Conservation (phyloP, 225 moss, liverwort and hornwort genomes). For the Lunularia cruciata region DNA sequence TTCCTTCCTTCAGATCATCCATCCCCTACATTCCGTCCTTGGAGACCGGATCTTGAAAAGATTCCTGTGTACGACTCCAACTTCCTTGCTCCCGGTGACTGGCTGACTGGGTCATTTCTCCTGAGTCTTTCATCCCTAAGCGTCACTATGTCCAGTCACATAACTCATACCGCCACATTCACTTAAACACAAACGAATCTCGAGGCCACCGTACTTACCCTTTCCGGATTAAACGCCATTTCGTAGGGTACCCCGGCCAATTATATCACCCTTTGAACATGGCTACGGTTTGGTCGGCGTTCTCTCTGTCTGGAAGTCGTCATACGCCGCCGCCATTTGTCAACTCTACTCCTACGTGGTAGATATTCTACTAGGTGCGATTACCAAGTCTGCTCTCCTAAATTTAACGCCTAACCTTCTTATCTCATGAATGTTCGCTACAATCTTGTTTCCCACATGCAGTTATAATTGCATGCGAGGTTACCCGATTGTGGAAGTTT, state of each 20-base stretch:
- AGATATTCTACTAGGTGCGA: too few relatives aligned
- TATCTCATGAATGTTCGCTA: too few relatives aligned
- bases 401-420: too few relatives aligned
- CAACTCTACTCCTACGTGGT: neutral
- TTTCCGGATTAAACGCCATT: neutral
- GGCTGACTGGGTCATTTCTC: too few relatives aligned
- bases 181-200: too few relatives aligned
- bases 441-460: too few relatives aligned
- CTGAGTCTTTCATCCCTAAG: neutral
- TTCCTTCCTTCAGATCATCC: neutral
- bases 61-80: neutral
- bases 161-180: neutral
- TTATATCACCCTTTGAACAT: neutral
- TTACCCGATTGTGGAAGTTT: too few relatives aligned
- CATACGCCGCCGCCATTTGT: neutral
- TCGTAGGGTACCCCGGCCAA: constrained; percentile 2
- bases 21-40: neutral
- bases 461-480: too few relatives aligned
- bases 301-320: neutral
- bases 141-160: neutral
- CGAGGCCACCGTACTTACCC: neutral
- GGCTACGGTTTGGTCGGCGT: neutral
- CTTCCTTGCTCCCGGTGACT: neutral
- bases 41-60: constrained; percentile 1
- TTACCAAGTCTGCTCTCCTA: too few relatives aligned